Base-by-base conservation (phyloP, 345 rosid species). In the Luvunga scandens region DNA sequence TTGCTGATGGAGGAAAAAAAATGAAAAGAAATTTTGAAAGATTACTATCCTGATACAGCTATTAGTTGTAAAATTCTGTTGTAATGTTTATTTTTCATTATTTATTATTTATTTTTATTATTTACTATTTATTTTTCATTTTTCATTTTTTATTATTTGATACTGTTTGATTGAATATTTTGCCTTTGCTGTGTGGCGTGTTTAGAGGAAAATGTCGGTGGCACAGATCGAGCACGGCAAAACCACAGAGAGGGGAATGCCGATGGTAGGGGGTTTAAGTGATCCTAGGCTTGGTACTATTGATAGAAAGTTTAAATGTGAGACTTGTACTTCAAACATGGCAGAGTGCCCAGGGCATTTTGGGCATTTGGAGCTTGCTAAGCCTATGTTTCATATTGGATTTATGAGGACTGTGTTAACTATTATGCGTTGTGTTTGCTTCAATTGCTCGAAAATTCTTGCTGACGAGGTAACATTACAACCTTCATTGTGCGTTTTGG, bases 321-420 rank as follows among this genome's bases (percentile, higher is more conserved):
- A 93, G 72, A 95, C 97, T 7, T 95, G 99, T 74, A 87, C 91
- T 9, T 96, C 97, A 0, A 93, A 87, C 78, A 93, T 95, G 98
- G 99, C 94, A 0, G 98, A 93, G 79, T 95, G 99, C 64, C 94
- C 98, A 0, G 99, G 98, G 4, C 99, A 95, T 80, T 95, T 95
- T 79, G 98, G 99, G 50, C 97, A 93, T 78, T 85, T 95, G 66
- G 99, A 95, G 91, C 94, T 95, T 8, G 99, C 99, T 2, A 95
- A 95, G 89, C 98, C 99, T 0, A 92, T 95, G 99, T 95, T 84
- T 64, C 98, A 93, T 80, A 90, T 93, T 3, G 98, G 98, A 31
- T 95, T 95, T 82, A 14, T 91, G 92, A 93, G 93, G 88, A 93
- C 96, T 0, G 97, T 95, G 77, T 87, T 95, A 18, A 87, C 90